Base-by-base conservation (phyloP, 257 asterid genomes). In the Anisodus acutangulus region DNA sequence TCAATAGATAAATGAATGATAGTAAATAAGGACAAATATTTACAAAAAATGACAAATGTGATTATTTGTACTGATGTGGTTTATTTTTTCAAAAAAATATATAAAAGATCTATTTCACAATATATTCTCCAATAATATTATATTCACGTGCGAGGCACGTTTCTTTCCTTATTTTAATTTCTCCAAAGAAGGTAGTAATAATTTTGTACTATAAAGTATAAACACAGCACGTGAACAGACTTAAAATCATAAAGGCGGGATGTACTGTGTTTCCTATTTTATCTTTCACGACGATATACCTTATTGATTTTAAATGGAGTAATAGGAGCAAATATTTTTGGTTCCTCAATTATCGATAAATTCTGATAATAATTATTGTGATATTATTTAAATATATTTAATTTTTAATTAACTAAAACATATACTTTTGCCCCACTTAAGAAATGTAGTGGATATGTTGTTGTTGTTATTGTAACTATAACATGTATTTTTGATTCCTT, bases 171-270 rank as follows among this genome's bases (percentile, higher is more conserved):
- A 60, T 19, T 19, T 3, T 62, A 54, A 54, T 19, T 19, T 62
- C 13, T 3, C 15, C 71, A 9, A 12, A 54, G 59, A 54, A 54
- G 3, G 45, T 2, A 39, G n/a, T n/a, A 39, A 5, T 39, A 39
- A 3, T 39, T 39, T 39, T 39, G 43, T 39, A 2, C 4, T 39
- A n/a, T n/a, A n/a, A 22, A 51, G 4, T 51, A n/a, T 62, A n/a
- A 68, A 16, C 26, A 49, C 10, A 16, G 64, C 64, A 17, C 64
- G 64, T 19, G 82, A 60, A 9, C 15, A 41, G 51, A 19, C 11
- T 31, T 41, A 22, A 22, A 22, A 22, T 19, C 26, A 84, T 39
- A 53, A 84, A 80, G 80, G 80, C 85, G 83, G 85, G 76, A 71
- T 62, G 31, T 8, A 8, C 41, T 68, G 41, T 63, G 3, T 17